Evolutionary conservation across 805 yeast species (phyloP).

Genomic region (Saccharomycopsis lassenensis): DNA sequence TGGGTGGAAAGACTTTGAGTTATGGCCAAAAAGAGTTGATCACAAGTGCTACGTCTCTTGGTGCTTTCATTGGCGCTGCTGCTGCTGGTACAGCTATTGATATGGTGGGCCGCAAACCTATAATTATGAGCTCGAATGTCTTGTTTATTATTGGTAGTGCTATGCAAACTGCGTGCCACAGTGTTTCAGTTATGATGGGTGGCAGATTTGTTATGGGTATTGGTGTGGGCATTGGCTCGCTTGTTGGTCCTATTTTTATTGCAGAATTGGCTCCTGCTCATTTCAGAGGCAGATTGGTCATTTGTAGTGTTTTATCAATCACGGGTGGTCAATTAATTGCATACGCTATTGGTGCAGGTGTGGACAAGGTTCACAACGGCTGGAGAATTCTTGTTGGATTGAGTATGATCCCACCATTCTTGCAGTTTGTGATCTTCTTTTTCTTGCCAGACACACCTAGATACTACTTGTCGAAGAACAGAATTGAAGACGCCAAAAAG

Average conservation of each 20-base stretch:
- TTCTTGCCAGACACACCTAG: constrained; percentile 96
- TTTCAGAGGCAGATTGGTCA: constrained; percentile 85
- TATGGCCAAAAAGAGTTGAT: constrained; percentile 80
- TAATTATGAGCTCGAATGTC: constrained; percentile 71
- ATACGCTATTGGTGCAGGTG: constrained; percentile 87
- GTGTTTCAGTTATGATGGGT: constrained; percentile 82
- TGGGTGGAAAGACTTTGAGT: constrained; percentile 46
- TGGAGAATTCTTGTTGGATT: constrained; percentile 92
- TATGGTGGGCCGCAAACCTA: constrained; percentile 72
- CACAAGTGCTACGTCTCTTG: constrained; percentile 90
- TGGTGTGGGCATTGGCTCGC: constrained; percentile 92
- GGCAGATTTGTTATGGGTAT: constrained; percentile 93
- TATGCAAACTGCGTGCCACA: constrained; percentile 69
- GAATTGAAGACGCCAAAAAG: constrained; percentile 49
- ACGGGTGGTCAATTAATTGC: constrained; percentile 95
- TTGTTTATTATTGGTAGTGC: constrained; percentile 78
- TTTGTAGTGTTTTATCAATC: constrained; percentile 77
- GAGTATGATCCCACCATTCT: constrained; percentile 75
- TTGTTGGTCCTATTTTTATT: constrained; percentile 89
- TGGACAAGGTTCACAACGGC: constrained; percentile 62
- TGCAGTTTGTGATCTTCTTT: constrained; percentile 65
- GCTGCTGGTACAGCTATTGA: constrained; percentile 80
- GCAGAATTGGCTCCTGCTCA: constrained; percentile 87
- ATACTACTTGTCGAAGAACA: constrained; percentile 64
- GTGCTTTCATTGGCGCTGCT: constrained; percentile 75